These are phyloP conservation scores for Starmerella gropengiesseri DNA, from an alignment of 805 yeast genomes.

Conservation along the genomic window DNA sequence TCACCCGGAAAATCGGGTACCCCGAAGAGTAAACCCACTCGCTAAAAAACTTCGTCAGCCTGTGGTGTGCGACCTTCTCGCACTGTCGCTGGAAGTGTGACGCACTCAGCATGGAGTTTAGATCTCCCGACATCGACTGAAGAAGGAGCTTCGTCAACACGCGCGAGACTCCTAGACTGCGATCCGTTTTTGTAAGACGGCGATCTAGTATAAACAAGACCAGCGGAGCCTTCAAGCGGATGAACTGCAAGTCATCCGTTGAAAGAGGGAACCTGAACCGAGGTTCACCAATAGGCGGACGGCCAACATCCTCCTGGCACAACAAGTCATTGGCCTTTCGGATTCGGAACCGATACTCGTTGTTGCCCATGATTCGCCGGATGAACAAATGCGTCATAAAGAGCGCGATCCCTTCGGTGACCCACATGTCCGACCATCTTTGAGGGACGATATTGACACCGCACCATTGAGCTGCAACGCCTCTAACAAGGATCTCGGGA, in stretches of 20 bases:
- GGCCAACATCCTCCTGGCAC: slow-evolving; percentile 64
- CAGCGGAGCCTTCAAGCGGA: slow-evolving; percentile 72
- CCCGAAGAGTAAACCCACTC: slow-evolving; percentile 92
- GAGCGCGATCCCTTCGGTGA: slow-evolving; percentile 71
- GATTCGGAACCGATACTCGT: slow-evolving; percentile 65
- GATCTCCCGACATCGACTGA: slow-evolving; percentile 92
- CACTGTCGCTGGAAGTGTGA: slow-evolving; percentile 85
- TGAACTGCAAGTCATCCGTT: slow-evolving; percentile 52
- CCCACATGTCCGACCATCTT: slow-evolving; percentile 74
- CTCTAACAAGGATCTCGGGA: slow-evolving; percentile 57
- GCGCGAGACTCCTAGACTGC: slow-evolving; percentile 81
- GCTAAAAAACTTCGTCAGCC: slow-evolving; percentile 69
- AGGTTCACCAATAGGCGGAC: slow-evolving; percentile 71
- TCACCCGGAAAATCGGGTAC: slow-evolving; percentile 75
- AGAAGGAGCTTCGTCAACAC: slow-evolving; percentile 83
- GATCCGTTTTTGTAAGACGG: slow-evolving; percentile 92
- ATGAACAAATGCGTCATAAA: slow-evolving; percentile 72
- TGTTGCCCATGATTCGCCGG: slow-evolving; percentile 63
- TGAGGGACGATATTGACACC: slow-evolving; percentile 83
- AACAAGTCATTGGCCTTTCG: slow-evolving; percentile 54
- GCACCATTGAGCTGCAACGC: slow-evolving; percentile 82
- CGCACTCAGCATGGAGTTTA: slow-evolving; percentile 65
- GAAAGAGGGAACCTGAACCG: slow-evolving; percentile 52
- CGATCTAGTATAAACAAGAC: slow-evolving; percentile 75
- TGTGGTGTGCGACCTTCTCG: slow-evolving; percentile 83